Percentiles rank a stretch among this genome's conserved stretches.
phyloP scores from a whole-genome alignment of 2,329 filamentous ascomycete species.

The Cadophora sp. region DNA sequence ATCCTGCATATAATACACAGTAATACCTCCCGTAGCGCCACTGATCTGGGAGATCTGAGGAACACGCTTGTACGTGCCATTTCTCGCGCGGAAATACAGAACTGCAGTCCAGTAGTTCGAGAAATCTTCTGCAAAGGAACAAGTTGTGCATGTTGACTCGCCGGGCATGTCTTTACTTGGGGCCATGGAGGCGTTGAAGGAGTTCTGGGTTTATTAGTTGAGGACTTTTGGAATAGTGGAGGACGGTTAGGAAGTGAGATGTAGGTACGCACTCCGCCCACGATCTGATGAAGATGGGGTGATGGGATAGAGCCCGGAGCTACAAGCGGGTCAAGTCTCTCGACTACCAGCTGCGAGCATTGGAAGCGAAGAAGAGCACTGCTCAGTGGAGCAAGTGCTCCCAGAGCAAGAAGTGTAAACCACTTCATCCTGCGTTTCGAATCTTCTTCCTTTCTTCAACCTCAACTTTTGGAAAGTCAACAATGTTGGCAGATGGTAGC shows the following conservation, averaged over 20 bases:
- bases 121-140: conserved; percentile 45
- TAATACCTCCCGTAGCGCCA: conserved; percentile 45
- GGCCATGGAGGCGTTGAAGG: conserved; percentile 50
- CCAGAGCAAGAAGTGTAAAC: conserved; percentile 16
- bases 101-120: conserved; percentile 45
- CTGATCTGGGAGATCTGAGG: conserved; percentile 42
- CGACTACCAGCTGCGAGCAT: conserved; percentile 29
- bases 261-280: conserved; percentile 21
- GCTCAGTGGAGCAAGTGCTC: conserved; percentile 11
- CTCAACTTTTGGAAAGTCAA: not conserved
- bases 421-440: conserved; percentile 22
- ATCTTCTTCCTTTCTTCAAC: not conserved
- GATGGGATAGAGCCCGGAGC: conserved; percentile 25
- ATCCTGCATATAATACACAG: conserved; percentile 45
- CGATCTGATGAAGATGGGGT: conserved; percentile 30
- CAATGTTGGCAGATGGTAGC: not conserved
- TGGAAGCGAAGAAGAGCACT: conserved; percentile 28
- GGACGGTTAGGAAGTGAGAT: too few species aligned
- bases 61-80: conserved; percentile 43
- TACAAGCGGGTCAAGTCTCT: conserved; percentile 29
- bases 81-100: conserved; percentile 40
- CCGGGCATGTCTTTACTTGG: conserved; percentile 38
- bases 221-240: not conserved
- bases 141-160: conserved; percentile 42
- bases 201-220: conserved; percentile 36